These are phyloP conservation scores for Paramyrothecium roridum DNA, from an alignment of 2,329 filamentous ascomycete genomes.

Conservation along the genomic window DNA sequence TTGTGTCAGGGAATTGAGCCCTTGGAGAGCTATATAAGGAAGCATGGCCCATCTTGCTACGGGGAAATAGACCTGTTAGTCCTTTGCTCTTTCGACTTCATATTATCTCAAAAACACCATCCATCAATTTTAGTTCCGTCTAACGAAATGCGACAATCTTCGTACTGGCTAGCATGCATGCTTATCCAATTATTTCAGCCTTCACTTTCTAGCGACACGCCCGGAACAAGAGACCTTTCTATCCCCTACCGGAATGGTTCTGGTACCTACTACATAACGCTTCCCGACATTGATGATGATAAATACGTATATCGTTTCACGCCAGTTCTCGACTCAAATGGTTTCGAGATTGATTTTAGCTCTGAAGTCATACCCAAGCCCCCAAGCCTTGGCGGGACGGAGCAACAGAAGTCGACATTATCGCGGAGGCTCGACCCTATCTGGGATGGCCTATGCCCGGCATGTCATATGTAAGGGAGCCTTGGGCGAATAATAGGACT, in stretches of 20 bases:
- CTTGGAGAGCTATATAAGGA: too few species aligned
- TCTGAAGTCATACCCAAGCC: not conserved
- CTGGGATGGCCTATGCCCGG: not conserved
- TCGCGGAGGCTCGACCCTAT: not conserved
- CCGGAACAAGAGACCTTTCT: not conserved
- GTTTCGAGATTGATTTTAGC: not conserved
- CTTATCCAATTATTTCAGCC: not conserved
- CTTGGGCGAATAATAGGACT: too few species aligned
- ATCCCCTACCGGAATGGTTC: not conserved
- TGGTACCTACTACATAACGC: not conserved
- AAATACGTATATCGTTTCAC: not conserved
- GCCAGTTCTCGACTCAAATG: not conserved
- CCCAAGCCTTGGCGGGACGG: not conserved
- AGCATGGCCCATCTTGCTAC: too few species aligned
- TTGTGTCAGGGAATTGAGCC: too few species aligned
- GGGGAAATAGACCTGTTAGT: too few species aligned
- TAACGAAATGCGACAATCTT: too few species aligned
- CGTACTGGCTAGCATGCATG: not conserved
- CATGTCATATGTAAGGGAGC: not conserved
- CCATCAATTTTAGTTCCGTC: too few species aligned
- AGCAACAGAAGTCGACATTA: not conserved
- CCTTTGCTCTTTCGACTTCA: too few species aligned
- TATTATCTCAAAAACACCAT: too few species aligned
- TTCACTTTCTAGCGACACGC: not conserved
- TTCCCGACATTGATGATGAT: not conserved